Base-by-base conservation (phyloP, 495 filamentous ascomycete genomes). In the Aspergillus bertholletiae region DNA sequence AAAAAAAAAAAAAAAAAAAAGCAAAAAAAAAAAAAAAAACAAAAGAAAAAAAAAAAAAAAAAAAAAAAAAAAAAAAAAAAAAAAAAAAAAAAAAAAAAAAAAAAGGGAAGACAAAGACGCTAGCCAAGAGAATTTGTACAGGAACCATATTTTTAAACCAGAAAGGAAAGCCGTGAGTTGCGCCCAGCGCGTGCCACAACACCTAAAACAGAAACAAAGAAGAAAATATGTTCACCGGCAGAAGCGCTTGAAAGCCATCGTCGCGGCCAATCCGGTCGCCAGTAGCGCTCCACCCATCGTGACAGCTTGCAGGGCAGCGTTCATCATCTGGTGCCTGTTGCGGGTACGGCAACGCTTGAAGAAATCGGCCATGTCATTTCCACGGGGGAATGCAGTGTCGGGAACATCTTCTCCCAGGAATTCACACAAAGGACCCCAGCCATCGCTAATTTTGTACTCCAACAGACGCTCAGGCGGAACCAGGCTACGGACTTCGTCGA, bases 381-480 rank as follows among this genome's bases (percentile, higher is more conserved):
- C 71, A 12, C 69, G 70, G 37, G 76, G 76, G 64, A 77, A 79
- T 7, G 69, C 55, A 7, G 70, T 69, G 51, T 76, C 70, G 8
- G 86, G 86, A 7, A 84, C 67, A 6, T 76, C 72, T 49, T 82
- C 76, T 34, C 80, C 84, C 0, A 88, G 75, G 70, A 88, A 88
- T 51, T 83, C 73, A 70, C 84, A 87, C 17, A 89, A 74, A 9
- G 84, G 85, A 23, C 64, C 81, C 85, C 85, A 88, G 50, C 86
- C 86, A 41, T 85, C 78, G 44, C 77, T 75, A 56, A 88, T 80
- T 59, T 78, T 75, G 70, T 84, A 88, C 58, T 88, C 84, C 39
- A 88, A 76, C 43, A 88, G 69, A 60, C 70, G 69, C 58, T 78
- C 74, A 2, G 70, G 58, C 32, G 74, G 74, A 24, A 77, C 74